These are phyloP conservation scores for Sporothrix euskadiensis DNA, from an alignment of 2,329 filamentous ascomycete genomes.

Conservation along the genomic window DNA sequence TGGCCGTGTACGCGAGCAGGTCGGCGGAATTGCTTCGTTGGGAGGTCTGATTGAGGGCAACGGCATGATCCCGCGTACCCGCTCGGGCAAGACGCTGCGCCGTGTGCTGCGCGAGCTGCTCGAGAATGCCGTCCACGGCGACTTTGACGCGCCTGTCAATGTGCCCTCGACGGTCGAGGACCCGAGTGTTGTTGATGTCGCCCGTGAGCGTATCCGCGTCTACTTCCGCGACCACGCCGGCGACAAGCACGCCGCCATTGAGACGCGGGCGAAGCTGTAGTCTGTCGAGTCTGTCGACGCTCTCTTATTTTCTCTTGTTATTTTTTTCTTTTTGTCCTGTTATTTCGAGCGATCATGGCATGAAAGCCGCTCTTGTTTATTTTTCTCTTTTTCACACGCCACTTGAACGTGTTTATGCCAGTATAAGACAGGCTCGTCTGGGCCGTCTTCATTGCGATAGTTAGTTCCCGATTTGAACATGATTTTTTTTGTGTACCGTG, in stretches of 20 bases:
- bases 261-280: slow-evolving; percentile 54
- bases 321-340: neutral
- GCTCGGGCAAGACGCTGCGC: slow-evolving; percentile 87
- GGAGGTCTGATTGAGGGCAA: slow-evolving; percentile 83
- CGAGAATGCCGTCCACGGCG: slow-evolving; percentile 75
- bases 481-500: neutral
- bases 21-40: slow-evolving; percentile 82
- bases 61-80: slow-evolving; percentile 87
- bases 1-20: slow-evolving; percentile 70
- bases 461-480: no score
- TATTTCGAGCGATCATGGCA: slow-evolving; percentile 14
- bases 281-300: neutral
- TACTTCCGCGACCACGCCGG: slow-evolving; percentile 65
- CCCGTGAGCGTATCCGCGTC: slow-evolving; percentile 67
- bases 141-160: slow-evolving; percentile 69
- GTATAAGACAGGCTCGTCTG: neutral
- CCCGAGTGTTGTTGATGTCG: slow-evolving; percentile 69
- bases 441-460: neutral
- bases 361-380: neutral
- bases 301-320: neutral
- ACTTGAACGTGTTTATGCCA: neutral
- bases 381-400: neutral
- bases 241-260: slow-evolving; percentile 46
- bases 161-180: slow-evolving; percentile 89
- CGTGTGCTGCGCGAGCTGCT: slow-evolving; percentile 79